Percentiles rank a stretch among this genome's conserved stretches.
These are phyloP conservation scores for Epichloe brachyelytri DNA, from an alignment of 2,329 filamentous ascomycete species.

Conservation along the genomic window DNA sequence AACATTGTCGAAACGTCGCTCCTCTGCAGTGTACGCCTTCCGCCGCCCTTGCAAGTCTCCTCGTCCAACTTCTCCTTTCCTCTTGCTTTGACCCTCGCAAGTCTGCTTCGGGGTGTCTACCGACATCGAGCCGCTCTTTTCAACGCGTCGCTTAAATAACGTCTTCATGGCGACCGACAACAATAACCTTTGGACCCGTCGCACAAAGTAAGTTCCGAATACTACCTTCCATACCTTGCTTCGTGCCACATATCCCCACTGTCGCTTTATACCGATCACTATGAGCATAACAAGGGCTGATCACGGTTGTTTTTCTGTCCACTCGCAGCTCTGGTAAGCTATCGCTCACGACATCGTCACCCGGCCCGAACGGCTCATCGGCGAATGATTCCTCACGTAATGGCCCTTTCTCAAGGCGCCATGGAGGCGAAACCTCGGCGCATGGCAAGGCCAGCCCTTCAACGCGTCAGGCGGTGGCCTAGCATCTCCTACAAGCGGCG, in stretches of 20 bases:
- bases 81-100: conserved; percentile 9
- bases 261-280: background rate
- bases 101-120: conserved; percentile 12
- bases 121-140: conserved; percentile 8
- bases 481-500: conserved; percentile 37
- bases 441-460: conserved; percentile 68
- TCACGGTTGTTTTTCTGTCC: background rate
- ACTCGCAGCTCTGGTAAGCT: conserved; percentile 68
- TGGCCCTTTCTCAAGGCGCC: conserved; percentile 55
- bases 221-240: background rate
- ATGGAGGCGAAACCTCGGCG: conserved; percentile 57
- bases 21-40: background rate
- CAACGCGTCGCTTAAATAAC: conserved; percentile 12
- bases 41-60: background rate
- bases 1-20: background rate
- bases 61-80: background rate
- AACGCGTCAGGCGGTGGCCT: conserved; percentile 50
- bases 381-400: conserved; percentile 48
- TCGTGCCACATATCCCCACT: background rate
- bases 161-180: conserved; percentile 36
- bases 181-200: conserved; percentile 58
- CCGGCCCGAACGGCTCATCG: conserved; percentile 36
- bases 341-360: conserved; percentile 66
- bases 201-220: conserved; percentile 55
- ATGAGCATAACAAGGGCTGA: background rate